phyloP scores from a whole-genome alignment of 495 filamentous ascomycete genomes.

The Clohesyomyces aquaticus region DNA sequence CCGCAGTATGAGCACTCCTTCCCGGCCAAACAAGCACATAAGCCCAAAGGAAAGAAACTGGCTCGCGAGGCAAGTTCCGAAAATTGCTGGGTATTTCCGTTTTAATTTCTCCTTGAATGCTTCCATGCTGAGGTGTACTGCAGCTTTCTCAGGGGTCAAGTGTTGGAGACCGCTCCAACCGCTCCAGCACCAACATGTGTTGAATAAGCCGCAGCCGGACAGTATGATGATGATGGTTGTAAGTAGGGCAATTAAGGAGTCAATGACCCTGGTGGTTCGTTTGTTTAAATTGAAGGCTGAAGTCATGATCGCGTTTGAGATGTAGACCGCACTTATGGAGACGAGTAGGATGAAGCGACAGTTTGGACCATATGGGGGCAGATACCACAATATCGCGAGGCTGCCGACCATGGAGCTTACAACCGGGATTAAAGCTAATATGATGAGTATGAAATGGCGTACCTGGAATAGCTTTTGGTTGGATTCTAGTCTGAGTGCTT shows the following conservation, averaged over 20 bases:
- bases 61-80: neutral
- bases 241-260: neutral
- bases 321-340: slow-evolving; percentile 57
- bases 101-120: neutral
- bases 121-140: neutral
- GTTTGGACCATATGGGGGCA: slow-evolving; percentile 42
- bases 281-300: neutral
- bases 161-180: neutral
- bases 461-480: neutral
- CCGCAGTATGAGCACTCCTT: neutral
- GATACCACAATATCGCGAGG: slow-evolving; percentile 28
- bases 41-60: slow-evolving; percentile 6
- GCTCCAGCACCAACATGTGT: slow-evolving; percentile 5
- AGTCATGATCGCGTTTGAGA: slow-evolving; percentile 5
- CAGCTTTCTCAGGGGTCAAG: neutral
- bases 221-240: slow-evolving; percentile 3
- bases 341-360: slow-evolving; percentile 51
- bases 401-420: neutral
- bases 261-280: neutral
- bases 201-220: slow-evolving; percentile 2
- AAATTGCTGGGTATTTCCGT: neutral
- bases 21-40: neutral
- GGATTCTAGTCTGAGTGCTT: neutral
- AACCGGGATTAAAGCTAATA: neutral
- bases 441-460: neutral